Percentiles rank a stretch among this genome's conserved stretches.
These are phyloP conservation scores for Alternaria longipes DNA, from an alignment of 2,329 filamentous ascomycete genomes.

Conservation along the genomic window DNA sequence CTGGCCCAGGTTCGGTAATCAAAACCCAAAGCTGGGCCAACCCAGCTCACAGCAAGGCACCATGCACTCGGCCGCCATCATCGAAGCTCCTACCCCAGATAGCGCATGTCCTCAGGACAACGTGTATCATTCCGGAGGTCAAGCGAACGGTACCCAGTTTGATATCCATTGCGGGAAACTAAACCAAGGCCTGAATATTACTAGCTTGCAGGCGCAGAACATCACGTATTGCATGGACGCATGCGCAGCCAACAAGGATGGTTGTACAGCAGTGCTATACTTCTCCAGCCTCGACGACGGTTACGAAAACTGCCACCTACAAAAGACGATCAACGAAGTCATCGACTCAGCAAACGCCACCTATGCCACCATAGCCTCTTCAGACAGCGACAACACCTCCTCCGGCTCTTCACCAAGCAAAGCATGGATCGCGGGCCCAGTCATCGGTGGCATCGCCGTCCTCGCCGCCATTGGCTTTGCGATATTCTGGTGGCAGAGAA, in stretches of 20 bases:
- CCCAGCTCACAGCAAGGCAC: no score
- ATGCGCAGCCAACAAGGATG: conserved; percentile 33
- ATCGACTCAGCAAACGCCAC: conserved; percentile 27
- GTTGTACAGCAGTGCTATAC: conserved; percentile 40
- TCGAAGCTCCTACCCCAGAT: conserved; percentile 29
- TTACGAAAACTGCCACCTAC: conserved; percentile 46
- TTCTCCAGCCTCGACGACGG: conserved; percentile 35
- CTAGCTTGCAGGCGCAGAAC: conserved; percentile 38
- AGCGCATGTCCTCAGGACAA: conserved; percentile 25
- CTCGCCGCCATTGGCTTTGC: conserved; percentile 28
- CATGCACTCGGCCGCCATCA: conserved; percentile 6
- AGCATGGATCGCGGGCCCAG: conserved; percentile 44
- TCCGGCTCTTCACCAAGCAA: conserved; percentile 11
- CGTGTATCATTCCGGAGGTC: conserved; percentile 19
- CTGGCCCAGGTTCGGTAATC: conserved; percentile 38
- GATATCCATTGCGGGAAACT: conserved; percentile 42
- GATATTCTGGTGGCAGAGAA: conserved; percentile 26
- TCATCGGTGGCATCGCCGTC: conserved; percentile 30
- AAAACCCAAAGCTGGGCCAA: no score
- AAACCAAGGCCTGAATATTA: conserved; percentile 44
- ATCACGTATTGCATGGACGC: conserved; percentile 43
- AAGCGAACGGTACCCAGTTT: conserved; percentile 29
- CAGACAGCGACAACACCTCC: no score
- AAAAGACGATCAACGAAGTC: conserved; percentile 40
- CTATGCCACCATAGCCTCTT: conserved; percentile 24